These are phyloP conservation scores for Mycogone perniciosa DNA, from an alignment of 2,329 filamentous ascomycete species.

Conservation along the genomic window DNA sequence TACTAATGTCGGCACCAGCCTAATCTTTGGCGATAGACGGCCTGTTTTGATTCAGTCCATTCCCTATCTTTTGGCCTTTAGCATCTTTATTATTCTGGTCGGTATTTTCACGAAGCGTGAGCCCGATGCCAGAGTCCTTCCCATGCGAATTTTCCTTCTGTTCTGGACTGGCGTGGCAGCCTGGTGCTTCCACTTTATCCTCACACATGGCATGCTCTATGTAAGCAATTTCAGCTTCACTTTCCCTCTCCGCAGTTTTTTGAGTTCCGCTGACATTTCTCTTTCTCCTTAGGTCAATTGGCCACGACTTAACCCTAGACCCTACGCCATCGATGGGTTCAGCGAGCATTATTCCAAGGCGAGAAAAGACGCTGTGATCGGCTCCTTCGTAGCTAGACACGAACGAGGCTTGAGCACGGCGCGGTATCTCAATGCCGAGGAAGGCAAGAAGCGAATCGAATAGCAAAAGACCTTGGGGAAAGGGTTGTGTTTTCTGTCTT, in stretches of 20 bases:
- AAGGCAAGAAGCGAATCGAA: slow-evolving; percentile 98
- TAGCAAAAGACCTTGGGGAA: slow-evolving; percentile 33
- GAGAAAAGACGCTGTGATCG: slow-evolving; percentile 74
- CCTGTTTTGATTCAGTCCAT: slow-evolving; percentile 88
- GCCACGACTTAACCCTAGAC: slow-evolving; percentile 89
- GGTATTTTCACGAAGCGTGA: slow-evolving; percentile 65
- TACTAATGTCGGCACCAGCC: slow-evolving; percentile 61
- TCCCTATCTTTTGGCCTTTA: slow-evolving; percentile 83
- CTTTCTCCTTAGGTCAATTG: slow-evolving; percentile 71
- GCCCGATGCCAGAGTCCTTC: slow-evolving; percentile 70
- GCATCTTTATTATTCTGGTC: slow-evolving; percentile 74
- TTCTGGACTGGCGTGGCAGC: slow-evolving; percentile 66
- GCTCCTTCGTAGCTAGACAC: slow-evolving; percentile 60
- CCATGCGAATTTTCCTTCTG: slow-evolving; percentile 73
- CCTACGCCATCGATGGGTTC: slow-evolving; percentile 81
- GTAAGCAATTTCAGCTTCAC: slow-evolving; percentile 51
- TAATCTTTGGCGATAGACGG: slow-evolving; percentile 76
- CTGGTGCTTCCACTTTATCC: slow-evolving; percentile 73
- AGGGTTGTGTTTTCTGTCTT: neutral
- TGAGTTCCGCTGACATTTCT: neutral
- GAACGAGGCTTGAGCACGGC: slow-evolving; percentile 80
- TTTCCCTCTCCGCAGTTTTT: neutral
- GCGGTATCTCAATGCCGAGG: slow-evolving; percentile 78
- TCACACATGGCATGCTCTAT: slow-evolving; percentile 82
- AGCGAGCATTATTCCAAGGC: slow-evolving; percentile 80